These are phyloP conservation scores for Naganishia antarctica DNA, from an alignment of 768 basidiomycete species.

Conservation along the genomic window DNA sequence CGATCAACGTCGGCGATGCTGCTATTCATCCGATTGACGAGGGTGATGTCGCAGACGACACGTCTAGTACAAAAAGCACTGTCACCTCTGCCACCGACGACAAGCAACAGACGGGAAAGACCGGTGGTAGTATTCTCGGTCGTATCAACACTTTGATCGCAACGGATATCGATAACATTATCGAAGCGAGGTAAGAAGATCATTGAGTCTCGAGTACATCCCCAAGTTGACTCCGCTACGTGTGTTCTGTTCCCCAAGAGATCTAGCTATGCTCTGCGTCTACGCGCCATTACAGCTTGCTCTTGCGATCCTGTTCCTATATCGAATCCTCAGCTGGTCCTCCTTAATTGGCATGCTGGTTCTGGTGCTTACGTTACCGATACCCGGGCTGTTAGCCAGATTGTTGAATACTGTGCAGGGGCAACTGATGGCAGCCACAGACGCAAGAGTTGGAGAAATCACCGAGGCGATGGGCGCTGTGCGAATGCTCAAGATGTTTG, in stretches of 20 bases:
- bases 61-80: slow-evolving; percentile 20
- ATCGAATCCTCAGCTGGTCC: slow-evolving; percentile 55
- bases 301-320: slow-evolving; percentile 52
- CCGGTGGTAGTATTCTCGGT: slow-evolving; percentile 58
- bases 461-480: slow-evolving; percentile 52
- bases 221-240: no score
- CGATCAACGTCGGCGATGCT: slow-evolving; percentile 22
- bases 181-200: slow-evolving; percentile 40
- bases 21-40: background rate
- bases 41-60: no score
- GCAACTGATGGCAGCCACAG: slow-evolving; percentile 58
- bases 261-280: slow-evolving; percentile 49
- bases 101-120: slow-evolving; percentile 15
- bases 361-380: slow-evolving; percentile 56
- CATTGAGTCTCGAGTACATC: no score
- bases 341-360: slow-evolving; percentile 59
- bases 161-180: slow-evolving; percentile 57
- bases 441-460: slow-evolving; percentile 60
- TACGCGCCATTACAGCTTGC: slow-evolving; percentile 52
- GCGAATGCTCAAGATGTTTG: slow-evolving; percentile 70
- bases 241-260: slow-evolving; percentile 25
- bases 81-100: slow-evolving; percentile 24
- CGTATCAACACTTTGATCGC: slow-evolving; percentile 73
- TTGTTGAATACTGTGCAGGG: slow-evolving; percentile 54
- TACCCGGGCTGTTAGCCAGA: slow-evolving; percentile 59